These are phyloP conservation scores for Scedosporium boydii DNA, from an alignment of 2,329 filamentous ascomycete genomes.

Conservation along the genomic window DNA sequence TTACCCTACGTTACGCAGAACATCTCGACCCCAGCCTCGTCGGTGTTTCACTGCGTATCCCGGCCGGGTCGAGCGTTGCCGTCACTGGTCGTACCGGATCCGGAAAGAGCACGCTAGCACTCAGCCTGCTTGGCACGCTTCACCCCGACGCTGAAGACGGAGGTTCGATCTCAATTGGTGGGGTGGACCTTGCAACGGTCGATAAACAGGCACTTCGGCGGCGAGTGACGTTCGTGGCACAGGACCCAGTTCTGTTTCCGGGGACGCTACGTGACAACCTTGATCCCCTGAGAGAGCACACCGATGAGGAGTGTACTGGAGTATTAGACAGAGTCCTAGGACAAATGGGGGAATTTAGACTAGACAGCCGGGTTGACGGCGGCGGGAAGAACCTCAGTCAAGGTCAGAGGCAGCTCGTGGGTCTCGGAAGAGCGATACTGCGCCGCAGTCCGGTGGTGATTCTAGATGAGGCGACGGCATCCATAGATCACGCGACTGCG, in stretches of 20 bases:
- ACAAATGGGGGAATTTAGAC: slow-evolving; percentile 25
- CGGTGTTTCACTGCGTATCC: slow-evolving; percentile 62
- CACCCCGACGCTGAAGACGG: slow-evolving; percentile 26
- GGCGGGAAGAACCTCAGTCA: slow-evolving; percentile 55
- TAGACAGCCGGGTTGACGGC: slow-evolving; percentile 44
- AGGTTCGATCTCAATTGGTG: slow-evolving; percentile 45
- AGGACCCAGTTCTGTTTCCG: slow-evolving; percentile 53
- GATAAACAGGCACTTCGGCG: slow-evolving; percentile 46
- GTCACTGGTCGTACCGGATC: slow-evolving; percentile 79
- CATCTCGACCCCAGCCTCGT: slow-evolving; percentile 64
- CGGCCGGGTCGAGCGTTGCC: slow-evolving; percentile 49
- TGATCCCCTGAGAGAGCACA: slow-evolving; percentile 54
- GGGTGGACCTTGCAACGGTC: slow-evolving; percentile 39
- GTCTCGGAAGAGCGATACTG: slow-evolving; percentile 50
- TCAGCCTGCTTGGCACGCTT: slow-evolving; percentile 48
- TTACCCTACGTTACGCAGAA: slow-evolving; percentile 71
- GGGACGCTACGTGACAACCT: slow-evolving; percentile 54
- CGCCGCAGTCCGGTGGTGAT: slow-evolving; percentile 51
- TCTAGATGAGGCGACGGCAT: slow-evolving; percentile 56
- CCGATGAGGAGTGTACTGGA: slow-evolving; percentile 38
- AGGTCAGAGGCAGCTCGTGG: slow-evolving; percentile 53
- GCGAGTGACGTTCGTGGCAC: slow-evolving; percentile 53
- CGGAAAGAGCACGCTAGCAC: slow-evolving; percentile 70
- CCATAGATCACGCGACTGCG: slow-evolving; percentile 51
- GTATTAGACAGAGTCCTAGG: slow-evolving; percentile 53